Evolutionary conservation across 2,329 filamentous ascomycete genomes (phyloP), one percentile per base, ranked within the genome.

Genomic region (Alternaria alternata): DNA sequence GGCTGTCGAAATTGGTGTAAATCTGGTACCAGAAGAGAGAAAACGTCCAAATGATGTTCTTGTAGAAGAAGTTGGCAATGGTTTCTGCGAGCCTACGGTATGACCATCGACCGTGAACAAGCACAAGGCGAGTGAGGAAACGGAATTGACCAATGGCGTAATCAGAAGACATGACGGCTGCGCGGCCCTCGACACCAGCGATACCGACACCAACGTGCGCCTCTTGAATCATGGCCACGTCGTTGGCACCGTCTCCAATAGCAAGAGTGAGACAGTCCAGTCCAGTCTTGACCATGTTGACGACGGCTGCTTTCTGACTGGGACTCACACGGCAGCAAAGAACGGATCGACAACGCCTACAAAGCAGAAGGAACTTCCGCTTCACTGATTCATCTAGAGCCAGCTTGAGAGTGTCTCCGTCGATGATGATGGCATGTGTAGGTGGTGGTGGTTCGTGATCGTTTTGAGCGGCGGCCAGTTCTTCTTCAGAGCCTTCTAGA

Each of bases 51-150:
- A 98, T 91, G 80, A 99, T 91, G 83, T 98, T 99, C 90, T 99
- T 99, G 88, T 98, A 99, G 84, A 99, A 99, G 85, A 99, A 99
- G 79, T 99, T 99, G 78, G 93, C 93, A 73, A 96, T 97, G 47
- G 90, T 92, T 82, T 99, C 95, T 30, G 91, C 93, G 77, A 99
- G 83, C 70, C 95, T 89, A 54, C 94, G 88, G 81, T 99, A 99
- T n/a, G 93, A 97, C 91, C 91, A 95, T 18, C 91, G 87, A 5
- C 92, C 92, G 68, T 95, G 92, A 3, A 94, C 91, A 34, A 95
- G 86, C 14, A 95, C 84, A 2, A 95, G 82, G 61, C 91, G 91
- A 61, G 91, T 86, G 24, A 96, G 81, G 80, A 96, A 96, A 22
- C 91, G 86, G 79, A 96, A 96, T 77, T 96, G 93, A 0, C 91